Percentiles rank a stretch among this genome's conserved stretches.
Evolutionary conservation across 129 eudicot species (phyloP).

Genomic region (Flaveria bidentis): DNA sequence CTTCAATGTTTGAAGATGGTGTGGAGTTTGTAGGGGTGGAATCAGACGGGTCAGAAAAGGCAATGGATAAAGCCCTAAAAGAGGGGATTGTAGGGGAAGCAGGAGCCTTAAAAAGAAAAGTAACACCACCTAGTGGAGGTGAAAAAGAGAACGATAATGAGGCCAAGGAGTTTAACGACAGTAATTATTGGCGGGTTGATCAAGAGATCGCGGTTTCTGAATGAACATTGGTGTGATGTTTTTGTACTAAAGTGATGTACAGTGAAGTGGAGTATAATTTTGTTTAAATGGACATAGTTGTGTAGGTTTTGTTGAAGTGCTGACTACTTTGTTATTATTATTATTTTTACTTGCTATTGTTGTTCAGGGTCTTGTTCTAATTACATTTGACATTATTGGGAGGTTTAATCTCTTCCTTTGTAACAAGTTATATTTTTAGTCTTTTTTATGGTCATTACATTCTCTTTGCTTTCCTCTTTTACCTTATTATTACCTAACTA

Average conservation of each 20-base stretch:
- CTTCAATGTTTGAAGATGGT: slow-evolving; percentile 86
- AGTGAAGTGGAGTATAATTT: slow-evolving; percentile 35
- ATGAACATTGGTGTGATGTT: slow-evolving; percentile 30
- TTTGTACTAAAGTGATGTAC: slow-evolving; percentile 41
- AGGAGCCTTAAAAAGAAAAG: slow-evolving; percentile 58
- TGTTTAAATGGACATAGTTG: slow-evolving; percentile 43
- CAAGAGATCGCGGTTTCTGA: slow-evolving; percentile 78
- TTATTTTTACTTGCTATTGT: slow-evolving; percentile 16
- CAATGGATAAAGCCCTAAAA: slow-evolving; percentile 82
- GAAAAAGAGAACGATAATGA: slow-evolving; percentile 58
- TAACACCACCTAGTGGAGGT: slow-evolving; percentile 34
- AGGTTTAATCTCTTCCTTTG: slow-evolving; percentile 21
- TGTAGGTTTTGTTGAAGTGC: slow-evolving; percentile 34
- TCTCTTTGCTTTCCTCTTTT: too few species aligned
- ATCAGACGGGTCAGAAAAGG: slow-evolving; percentile 81
- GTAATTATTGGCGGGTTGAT: slow-evolving; percentile 84
- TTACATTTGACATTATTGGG: slow-evolving; percentile 28
- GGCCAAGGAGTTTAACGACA: slow-evolving; percentile 55
- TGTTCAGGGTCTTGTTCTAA: slow-evolving; percentile 27
- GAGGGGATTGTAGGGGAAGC: slow-evolving; percentile 98
- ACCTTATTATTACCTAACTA: too few species aligned
- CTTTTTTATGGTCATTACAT: neutral
- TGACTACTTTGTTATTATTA: slow-evolving; percentile 16
- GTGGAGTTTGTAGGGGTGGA: slow-evolving; percentile 96
- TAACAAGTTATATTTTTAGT: neutral